Conservation (phyloP, 768 basidiomycete species). For the Cyathus striatus region DNA sequence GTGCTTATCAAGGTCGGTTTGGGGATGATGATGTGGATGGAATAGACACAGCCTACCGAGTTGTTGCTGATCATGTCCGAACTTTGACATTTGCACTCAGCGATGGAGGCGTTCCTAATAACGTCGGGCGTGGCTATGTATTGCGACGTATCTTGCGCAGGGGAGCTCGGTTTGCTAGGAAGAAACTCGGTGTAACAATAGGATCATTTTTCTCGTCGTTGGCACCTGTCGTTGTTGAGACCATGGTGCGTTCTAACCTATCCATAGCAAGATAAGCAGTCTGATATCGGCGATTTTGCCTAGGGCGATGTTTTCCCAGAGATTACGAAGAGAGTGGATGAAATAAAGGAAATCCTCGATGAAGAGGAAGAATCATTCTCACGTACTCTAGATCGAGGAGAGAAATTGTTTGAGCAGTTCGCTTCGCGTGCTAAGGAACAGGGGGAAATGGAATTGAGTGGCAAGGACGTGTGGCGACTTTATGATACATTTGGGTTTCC, state of each 20-base stretch:
- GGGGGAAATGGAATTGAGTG: constrained; percentile 64
- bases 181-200: constrained; percentile 89
- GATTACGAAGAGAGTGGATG: constrained; percentile 73
- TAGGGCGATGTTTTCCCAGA: constrained; percentile 92
- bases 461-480: constrained; percentile 93
- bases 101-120: constrained; percentile 95
- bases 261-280: no score
- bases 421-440: constrained; percentile 60
- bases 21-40: constrained; percentile 94
- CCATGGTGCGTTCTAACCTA: constrained; percentile 56
- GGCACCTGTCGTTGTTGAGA: constrained; percentile 83
- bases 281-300: no score
- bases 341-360: constrained; percentile 91
- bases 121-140: constrained; percentile 97
- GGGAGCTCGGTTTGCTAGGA: constrained; percentile 93
- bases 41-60: constrained; percentile 95
- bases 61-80: constrained; percentile 94
- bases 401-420: constrained; percentile 91
- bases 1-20: constrained; percentile 86
- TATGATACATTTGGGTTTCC: constrained; percentile 99
- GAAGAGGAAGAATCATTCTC: constrained; percentile 98
- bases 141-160: constrained; percentile 87
- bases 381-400: constrained; percentile 94
- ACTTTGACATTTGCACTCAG: constrained; percentile 94
- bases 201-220: constrained; percentile 94